Conservation (phyloP, 805 yeast species). For the Schwanniomyces occidentalis region DNA sequence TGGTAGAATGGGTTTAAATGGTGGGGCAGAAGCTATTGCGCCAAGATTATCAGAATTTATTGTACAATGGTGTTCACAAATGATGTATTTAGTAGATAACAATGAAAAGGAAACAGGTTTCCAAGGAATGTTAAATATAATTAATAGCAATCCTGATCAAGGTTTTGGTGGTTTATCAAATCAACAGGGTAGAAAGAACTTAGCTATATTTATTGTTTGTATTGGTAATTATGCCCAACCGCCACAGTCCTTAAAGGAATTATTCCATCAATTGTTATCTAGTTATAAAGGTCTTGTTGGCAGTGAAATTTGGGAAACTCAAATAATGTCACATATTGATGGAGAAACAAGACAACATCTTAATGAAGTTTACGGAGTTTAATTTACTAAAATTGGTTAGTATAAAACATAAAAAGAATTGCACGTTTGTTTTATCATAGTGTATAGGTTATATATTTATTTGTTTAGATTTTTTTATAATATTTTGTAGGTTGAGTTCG, state of each 20-base stretch:
- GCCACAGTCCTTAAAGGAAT: conserved; percentile 41
- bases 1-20: conserved; percentile 77
- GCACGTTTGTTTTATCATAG: conserved; percentile 1
- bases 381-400: too few relatives aligned
- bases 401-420: background rate
- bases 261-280: conserved; percentile 45
- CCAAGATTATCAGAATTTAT: conserved; percentile 60
- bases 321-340: conserved; percentile 33
- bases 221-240: conserved; percentile 58
- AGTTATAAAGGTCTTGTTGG: conserved; percentile 53
- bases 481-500: too few relatives aligned
- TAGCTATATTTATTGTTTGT: conserved; percentile 58
- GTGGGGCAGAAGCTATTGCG: conserved; percentile 53
- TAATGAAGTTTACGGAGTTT: conserved; percentile 19
- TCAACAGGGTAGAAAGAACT: conserved; percentile 44
- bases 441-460: conserved; percentile 6
- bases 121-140: conserved; percentile 74
- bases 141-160: conserved; percentile 62
- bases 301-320: conserved; percentile 31
- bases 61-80: conserved; percentile 68
- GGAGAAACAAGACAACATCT: conserved; percentile 25
- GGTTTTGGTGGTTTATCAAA: conserved; percentile 52
- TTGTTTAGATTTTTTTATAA: conserved; percentile 1
- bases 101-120: conserved; percentile 88
- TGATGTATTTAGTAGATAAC: conserved; percentile 69